Base-by-base conservation (phyloP, 1,284 basidiomycete species). In the Rhodotorula sp. region DNA sequence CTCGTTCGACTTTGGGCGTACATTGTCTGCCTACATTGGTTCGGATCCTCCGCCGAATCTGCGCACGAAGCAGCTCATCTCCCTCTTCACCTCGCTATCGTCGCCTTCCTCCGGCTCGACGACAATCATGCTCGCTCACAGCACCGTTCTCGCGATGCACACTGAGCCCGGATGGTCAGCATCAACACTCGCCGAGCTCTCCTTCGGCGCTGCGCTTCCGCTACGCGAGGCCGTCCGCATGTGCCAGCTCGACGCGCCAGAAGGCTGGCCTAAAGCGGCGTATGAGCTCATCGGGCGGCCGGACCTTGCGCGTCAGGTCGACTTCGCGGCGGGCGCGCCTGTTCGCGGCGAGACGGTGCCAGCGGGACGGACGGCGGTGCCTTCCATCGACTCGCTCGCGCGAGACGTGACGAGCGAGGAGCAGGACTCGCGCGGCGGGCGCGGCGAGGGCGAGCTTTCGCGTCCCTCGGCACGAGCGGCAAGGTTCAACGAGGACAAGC, bases 191-290 rank as follows among this genome's bases (percentile, higher is more conserved):
- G 85, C 84, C 73, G 88, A 76, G 78, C 70, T 86, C 4, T 88
- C 92, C 1, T 81, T 91, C 10, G 91, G 91, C 0, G 82, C 96
- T 23, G 87, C 89, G 2, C 83, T 92, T 13, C 93, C 94, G 0
- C 82, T 97, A 8, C 84, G 88, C 65, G 95, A 98, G 80, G 91
- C 91, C 9, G 84, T 91, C 41, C 84, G 92, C 65, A 88, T 89
- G 16, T 92, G 90, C 76, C 93, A 95, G 78, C 81, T 90, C 19
- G 86, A 88, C 0, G 92, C 94, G 1, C 88, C 89, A 0, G 84
- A 85, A 5, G 85, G 89, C 68, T 93, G 91, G 90, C 84, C 87
- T 0, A 79, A 87, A 12, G 85, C 85, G 13, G 88, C 90, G 55
- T 97, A 93, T 79, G 83, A 85, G 19, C 85, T 92, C 4, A 87